Conservation (phyloP, 148 eudicot genomes). For the Hydrangea macrophylla region DNA sequence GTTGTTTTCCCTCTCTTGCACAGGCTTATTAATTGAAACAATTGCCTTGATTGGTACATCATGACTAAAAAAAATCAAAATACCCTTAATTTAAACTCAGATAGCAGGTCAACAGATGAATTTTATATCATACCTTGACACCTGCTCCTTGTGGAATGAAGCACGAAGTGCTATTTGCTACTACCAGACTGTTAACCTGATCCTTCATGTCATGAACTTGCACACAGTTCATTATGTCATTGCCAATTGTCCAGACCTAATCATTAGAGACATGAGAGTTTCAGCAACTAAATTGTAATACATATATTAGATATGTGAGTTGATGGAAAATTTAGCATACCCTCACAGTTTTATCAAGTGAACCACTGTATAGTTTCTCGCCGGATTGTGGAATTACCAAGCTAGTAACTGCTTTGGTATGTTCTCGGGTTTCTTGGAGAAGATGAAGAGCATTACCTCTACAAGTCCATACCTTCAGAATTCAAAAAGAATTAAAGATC, state of each 20-base stretch:
- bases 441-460: conserved; percentile 25
- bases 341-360: conserved; percentile 48
- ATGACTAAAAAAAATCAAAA: too few species aligned
- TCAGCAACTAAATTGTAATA: not conserved
- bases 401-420: conserved; percentile 46
- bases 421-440: conserved; percentile 39
- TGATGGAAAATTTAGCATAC: too few species aligned
- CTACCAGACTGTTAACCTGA: conserved; percentile 38
- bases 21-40: too few species aligned
- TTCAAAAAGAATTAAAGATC: conserved; percentile 1
- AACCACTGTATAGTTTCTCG: conserved; percentile 44
- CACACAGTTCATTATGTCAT: conserved; percentile 32
- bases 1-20: too few species aligned
- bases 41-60: too few species aligned
- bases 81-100: too few species aligned
- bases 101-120: too few species aligned
- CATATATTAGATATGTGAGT: too few species aligned
- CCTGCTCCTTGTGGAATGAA: conserved; percentile 54
- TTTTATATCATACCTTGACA: conserved; percentile 40
- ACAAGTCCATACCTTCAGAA: conserved; percentile 36
- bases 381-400: conserved; percentile 28
- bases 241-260: conserved; percentile 41
- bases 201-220: conserved; percentile 53
- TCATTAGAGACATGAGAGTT: conserved; percentile 8
- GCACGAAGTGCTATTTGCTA: conserved; percentile 40